A percentile compares a stretch with the other conserved stretches of the same genome.
These are phyloP conservation scores for Pythium sp. DNA, from an alignment of 352 stramenopile genomes.

Conservation along the genomic window DNA sequence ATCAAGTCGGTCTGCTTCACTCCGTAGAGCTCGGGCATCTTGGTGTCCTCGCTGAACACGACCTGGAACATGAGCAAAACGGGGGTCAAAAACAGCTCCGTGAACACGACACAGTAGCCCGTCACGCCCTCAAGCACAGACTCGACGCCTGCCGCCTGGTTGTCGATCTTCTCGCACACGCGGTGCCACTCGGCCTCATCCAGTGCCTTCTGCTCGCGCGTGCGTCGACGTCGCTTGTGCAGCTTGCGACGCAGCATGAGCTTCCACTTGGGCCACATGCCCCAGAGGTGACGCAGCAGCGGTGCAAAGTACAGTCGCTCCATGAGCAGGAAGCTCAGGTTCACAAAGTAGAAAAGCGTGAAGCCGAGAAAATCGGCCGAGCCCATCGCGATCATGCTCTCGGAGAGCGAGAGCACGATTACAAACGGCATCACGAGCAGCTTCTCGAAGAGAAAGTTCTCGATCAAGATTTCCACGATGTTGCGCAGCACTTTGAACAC, in stretches of 20 bases:
- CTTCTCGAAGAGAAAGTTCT: slow-evolving; percentile 88
- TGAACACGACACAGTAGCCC: slow-evolving; percentile 91
- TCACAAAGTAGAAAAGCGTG: slow-evolving; percentile 93
- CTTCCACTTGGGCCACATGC: slow-evolving; percentile 90
- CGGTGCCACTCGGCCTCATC: slow-evolving; percentile 91
- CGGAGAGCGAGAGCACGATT: slow-evolving; percentile 87
- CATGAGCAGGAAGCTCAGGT: slow-evolving; percentile 90
- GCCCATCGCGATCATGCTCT: slow-evolving; percentile 94
- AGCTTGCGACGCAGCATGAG: slow-evolving; percentile 83
- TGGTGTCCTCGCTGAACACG: slow-evolving; percentile 85
- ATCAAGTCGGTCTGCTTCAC: slow-evolving; percentile 93
- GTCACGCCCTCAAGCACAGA: slow-evolving; percentile 89
- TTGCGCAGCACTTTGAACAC: slow-evolving; percentile 90
- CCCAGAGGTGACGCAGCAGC: slow-evolving; percentile 67
- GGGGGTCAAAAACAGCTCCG: slow-evolving; percentile 83
- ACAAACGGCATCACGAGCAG: slow-evolving; percentile 90
- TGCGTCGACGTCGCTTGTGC: slow-evolving; percentile 66
- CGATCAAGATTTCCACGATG: slow-evolving; percentile 78
- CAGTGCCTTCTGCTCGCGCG: slow-evolving; percentile 90
- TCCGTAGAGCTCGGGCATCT: slow-evolving; percentile 91
- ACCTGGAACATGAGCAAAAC: slow-evolving; percentile 89
- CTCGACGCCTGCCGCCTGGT: slow-evolving; percentile 92
- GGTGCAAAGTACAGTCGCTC: slow-evolving; percentile 95
- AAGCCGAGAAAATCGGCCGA: slow-evolving; percentile 95
- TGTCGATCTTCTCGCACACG: slow-evolving; percentile 94